Evolutionary conservation across 1,139 yeast species (phyloP).

Genomic region (Arxiozyma slooffiae): DNA sequence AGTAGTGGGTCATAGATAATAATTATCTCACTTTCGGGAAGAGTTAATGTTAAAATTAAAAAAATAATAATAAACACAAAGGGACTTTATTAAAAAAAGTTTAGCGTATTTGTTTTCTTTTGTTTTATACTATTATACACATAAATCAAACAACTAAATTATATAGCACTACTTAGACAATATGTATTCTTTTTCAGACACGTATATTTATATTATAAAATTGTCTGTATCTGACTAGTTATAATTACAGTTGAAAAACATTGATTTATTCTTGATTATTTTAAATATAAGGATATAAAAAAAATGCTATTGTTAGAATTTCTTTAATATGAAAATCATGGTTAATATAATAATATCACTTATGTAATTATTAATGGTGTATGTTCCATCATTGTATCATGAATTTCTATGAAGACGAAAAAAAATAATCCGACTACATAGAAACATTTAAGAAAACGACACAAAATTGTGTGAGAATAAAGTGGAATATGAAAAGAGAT

Average conservation of each 20-base stretch:
- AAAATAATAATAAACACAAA: too few relatives aligned
- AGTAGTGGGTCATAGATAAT: too few relatives aligned
- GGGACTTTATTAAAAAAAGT: not conserved
- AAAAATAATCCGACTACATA: not conserved
- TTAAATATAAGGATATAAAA: slow-evolving; percentile 1
- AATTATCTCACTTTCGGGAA: too few relatives aligned
- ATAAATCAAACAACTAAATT: not conserved
- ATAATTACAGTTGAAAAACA: not conserved
- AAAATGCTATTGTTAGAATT: not conserved
- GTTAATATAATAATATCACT: not conserved
- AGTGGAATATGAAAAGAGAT: not conserved
- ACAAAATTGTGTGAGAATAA: not conserved
- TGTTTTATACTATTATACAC: slow-evolving; percentile 1
- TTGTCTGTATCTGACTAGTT: not conserved
- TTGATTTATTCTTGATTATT: not conserved
- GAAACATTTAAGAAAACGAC: not conserved
- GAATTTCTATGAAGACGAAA: not conserved
- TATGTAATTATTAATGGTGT: not conserved
- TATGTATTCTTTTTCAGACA: not conserved
- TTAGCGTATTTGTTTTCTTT: not conserved
- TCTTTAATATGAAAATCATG: not conserved
- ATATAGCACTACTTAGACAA: not conserved
- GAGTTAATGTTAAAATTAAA: too few relatives aligned
- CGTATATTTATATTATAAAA: not conserved
- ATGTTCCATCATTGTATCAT: not conserved